A percentile compares a stretch with the other conserved stretches of the same genome.
Evolutionary conservation across 768 basidiomycete genomes (phyloP).

Genomic region (Lentinula boryana): DNA sequence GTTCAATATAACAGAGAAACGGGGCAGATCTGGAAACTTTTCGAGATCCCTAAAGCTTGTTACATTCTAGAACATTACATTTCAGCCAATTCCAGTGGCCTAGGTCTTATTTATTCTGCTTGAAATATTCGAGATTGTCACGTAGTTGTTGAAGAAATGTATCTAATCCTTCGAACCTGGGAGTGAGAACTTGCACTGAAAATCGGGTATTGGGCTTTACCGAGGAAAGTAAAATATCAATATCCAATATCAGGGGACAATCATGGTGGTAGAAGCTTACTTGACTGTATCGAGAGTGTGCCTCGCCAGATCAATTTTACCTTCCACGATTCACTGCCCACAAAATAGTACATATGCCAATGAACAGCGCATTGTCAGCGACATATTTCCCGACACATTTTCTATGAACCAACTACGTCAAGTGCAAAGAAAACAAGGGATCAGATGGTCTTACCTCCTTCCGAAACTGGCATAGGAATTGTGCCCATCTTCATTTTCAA

Average conservation of each 20-base stretch:
- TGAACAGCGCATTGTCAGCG: constrained; percentile 25
- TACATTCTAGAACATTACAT: too few species aligned
- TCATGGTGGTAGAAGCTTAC: not conserved
- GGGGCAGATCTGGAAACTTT: too few species aligned
- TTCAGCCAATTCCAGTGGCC: too few species aligned
- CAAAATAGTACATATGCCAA: constrained; percentile 7
- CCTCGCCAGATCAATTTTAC: not conserved
- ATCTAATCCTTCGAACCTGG: not conserved
- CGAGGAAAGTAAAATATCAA: not conserved
- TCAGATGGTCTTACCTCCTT: constrained; percentile 7
- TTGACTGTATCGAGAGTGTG: not conserved
- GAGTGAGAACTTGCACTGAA: not conserved
- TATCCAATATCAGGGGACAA: not conserved
- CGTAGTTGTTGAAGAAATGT: not conserved
- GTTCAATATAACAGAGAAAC: too few species aligned
- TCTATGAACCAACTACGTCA: not conserved
- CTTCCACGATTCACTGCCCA: not conserved
- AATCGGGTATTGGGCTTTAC: not conserved
- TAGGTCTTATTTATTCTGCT: not conserved
- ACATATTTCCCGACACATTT: constrained; percentile 25
- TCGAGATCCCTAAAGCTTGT: too few species aligned
- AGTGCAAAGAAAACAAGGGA: not conserved
- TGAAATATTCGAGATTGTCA: not conserved
- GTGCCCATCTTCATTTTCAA: constrained; percentile 20
- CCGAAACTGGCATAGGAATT: constrained; percentile 20